These are phyloP conservation scores for Termitomyces sp. DNA, from an alignment of 768 basidiomycete species.

Conservation along the genomic window DNA sequence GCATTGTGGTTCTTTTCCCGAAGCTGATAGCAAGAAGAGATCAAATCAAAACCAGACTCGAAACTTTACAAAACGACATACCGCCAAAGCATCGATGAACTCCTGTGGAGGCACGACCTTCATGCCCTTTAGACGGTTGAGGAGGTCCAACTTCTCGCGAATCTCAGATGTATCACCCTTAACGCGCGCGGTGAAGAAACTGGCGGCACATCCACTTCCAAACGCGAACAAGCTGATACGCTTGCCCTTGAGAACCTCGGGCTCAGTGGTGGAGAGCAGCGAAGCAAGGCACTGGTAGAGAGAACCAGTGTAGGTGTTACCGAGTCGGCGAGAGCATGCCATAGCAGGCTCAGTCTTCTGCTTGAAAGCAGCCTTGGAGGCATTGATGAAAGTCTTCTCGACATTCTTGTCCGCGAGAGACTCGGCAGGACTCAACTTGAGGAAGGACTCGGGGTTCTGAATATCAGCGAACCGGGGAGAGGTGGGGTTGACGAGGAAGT, in stretches of 20 bases:
- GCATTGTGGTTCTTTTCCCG: slow-evolving; percentile 97
- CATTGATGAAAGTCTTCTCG: slow-evolving; percentile 89
- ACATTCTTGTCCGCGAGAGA: slow-evolving; percentile 91
- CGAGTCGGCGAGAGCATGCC: slow-evolving; percentile 84
- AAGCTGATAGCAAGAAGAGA: slow-evolving; percentile 43
- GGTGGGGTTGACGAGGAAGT: slow-evolving; percentile 79
- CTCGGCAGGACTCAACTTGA: slow-evolving; percentile 58
- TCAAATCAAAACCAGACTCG: slow-evolving; percentile 2
- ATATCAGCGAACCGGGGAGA: slow-evolving; percentile 64
- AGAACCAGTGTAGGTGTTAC: slow-evolving; percentile 98
- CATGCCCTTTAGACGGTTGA: slow-evolving; percentile 74
- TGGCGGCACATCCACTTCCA: slow-evolving; percentile 91
- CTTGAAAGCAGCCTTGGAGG: slow-evolving; percentile 70
- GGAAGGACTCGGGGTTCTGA: slow-evolving; percentile 64
- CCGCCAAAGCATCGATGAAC: slow-evolving; percentile 78
- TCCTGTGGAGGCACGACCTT: slow-evolving; percentile 89
- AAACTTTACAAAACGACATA: slow-evolving; percentile 27
- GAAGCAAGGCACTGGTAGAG: slow-evolving; percentile 93
- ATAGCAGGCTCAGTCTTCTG: slow-evolving; percentile 76
- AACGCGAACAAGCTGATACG: slow-evolving; percentile 94
- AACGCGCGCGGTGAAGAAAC: slow-evolving; percentile 84
- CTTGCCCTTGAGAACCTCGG: slow-evolving; percentile 69
- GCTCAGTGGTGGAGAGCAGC: slow-evolving; percentile 68
- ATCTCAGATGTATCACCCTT: slow-evolving; percentile 87
- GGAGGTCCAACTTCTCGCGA: slow-evolving; percentile 73